Evolutionary conservation across 2,329 filamentous ascomycete genomes (phyloP).

Genomic region (Penicillium brevicompactum): DNA sequence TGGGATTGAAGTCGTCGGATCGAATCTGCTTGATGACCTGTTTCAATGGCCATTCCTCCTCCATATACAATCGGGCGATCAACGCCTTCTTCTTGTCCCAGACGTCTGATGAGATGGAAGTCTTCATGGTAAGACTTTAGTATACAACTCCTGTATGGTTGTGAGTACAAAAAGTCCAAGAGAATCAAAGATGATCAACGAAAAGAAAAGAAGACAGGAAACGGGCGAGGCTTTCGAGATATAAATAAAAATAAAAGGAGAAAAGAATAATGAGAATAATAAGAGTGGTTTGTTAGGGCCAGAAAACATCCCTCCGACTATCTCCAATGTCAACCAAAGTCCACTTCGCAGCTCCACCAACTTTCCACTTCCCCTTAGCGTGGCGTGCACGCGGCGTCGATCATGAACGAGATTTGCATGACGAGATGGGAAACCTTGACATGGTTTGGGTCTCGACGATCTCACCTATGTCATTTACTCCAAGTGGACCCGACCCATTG

Average conservation of each 20-base stretch:
- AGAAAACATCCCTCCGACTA: neutral
- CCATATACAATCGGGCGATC: constrained; percentile 46
- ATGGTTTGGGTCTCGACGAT: constrained; percentile 19
- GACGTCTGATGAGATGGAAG: constrained; percentile 45
- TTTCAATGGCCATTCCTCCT: constrained; percentile 49
- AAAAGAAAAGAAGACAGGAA: constrained; percentile 4
- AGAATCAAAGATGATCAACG: constrained; percentile 13
- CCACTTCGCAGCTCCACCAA: constrained; percentile 7
- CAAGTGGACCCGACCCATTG: constrained; percentile 8
- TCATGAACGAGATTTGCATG: constrained; percentile 21
- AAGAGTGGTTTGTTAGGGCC: constrained; percentile 4
- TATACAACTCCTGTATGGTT: constrained; percentile 4
- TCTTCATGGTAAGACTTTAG: constrained; percentile 37
- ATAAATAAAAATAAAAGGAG: neutral
- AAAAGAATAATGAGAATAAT: neutral
- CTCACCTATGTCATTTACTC: constrained; percentile 21
- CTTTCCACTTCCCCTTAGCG: constrained; percentile 5
- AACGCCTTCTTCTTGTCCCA: constrained; percentile 48
- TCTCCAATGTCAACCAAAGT: neutral
- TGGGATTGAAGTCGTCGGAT: constrained; percentile 45
- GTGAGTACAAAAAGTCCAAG: neutral
- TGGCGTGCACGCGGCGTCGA: constrained; percentile 17
- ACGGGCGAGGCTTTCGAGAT: constrained; percentile 1
- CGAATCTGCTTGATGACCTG: constrained; percentile 49
- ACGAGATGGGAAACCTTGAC: neutral